phyloP scores from a whole-genome alignment of 1,284 basidiomycete genomes.

The Ganoderma sp. region DNA sequence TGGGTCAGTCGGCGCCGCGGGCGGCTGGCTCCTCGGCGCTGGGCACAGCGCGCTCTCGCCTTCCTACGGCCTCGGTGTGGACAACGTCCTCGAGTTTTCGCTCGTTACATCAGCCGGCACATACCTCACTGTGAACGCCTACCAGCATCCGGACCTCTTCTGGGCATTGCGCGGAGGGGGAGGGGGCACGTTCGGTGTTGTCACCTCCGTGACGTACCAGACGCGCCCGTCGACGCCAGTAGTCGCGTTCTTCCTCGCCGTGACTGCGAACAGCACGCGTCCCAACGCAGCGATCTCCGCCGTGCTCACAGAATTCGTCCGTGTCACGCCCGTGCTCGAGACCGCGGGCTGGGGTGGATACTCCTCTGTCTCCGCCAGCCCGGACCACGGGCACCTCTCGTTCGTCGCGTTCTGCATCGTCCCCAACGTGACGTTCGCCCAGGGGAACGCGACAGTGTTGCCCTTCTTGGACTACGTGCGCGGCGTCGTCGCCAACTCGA shows the following conservation, averaged over 20 bases:
- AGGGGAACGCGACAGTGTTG: background rate
- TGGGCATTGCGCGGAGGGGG: slow-evolving; percentile 60
- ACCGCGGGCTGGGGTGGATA: slow-evolving; percentile 38
- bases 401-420: slow-evolving; percentile 12
- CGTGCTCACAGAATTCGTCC: slow-evolving; percentile 33
- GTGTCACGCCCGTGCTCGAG: slow-evolving; percentile 31
- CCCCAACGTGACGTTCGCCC: background rate
- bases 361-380: slow-evolving; percentile 17
- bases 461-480: background rate
- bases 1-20: slow-evolving; percentile 44
- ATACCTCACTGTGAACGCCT: slow-evolving; percentile 43
- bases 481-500: background rate
- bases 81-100: slow-evolving; percentile 49
- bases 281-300: slow-evolving; percentile 23
- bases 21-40: slow-evolving; percentile 52
- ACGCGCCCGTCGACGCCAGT: slow-evolving; percentile 44
- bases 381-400: slow-evolving; percentile 26
- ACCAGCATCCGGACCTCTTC: slow-evolving; percentile 51
- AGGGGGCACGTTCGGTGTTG: slow-evolving; percentile 50
- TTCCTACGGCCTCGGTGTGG: slow-evolving; percentile 52
- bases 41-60: slow-evolving; percentile 48
- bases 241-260: slow-evolving; percentile 32
- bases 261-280: slow-evolving; percentile 29
- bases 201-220: slow-evolving; percentile 48
- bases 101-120: slow-evolving; percentile 47